Percentiles rank a stretch among this genome's conserved stretches.
These are phyloP conservation scores for Neofusicoccum parvum DNA, from an alignment of 2,329 filamentous ascomycete genomes.

Conservation along the genomic window DNA sequence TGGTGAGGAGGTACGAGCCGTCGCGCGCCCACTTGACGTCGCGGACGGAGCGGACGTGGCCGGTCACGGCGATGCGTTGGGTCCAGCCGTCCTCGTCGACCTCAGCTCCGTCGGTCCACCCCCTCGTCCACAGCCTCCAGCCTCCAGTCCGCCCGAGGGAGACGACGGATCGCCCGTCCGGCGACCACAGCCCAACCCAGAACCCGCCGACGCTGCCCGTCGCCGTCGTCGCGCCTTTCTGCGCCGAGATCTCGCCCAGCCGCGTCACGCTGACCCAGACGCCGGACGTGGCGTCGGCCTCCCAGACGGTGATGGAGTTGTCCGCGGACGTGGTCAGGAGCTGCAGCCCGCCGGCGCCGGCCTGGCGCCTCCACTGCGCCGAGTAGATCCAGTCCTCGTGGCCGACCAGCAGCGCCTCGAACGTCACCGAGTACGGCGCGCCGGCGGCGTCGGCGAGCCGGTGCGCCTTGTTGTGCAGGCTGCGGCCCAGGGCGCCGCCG, in stretches of 20 bases:
- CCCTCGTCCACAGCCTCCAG: slow-evolving; percentile 83
- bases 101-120: slow-evolving; percentile 57
- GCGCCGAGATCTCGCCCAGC: slow-evolving; percentile 88
- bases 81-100: slow-evolving; percentile 67
- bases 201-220: slow-evolving; percentile 96
- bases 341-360: slow-evolving; percentile 48
- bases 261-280: slow-evolving; percentile 88
- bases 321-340: slow-evolving; percentile 91
- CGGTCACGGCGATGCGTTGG: slow-evolving; percentile 75
- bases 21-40: slow-evolving; percentile 81
- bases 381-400: slow-evolving; percentile 99
- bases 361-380: slow-evolving; percentile 66
- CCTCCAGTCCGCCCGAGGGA: slow-evolving; percentile 89
- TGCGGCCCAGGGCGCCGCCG: slow-evolving; percentile 58
- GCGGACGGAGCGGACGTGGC: slow-evolving; percentile 80
- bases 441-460: slow-evolving; percentile 61
- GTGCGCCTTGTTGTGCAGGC: slow-evolving; percentile 87
- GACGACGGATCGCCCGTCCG: slow-evolving; percentile 71
- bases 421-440: slow-evolving; percentile 77
- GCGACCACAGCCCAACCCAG: slow-evolving; percentile 93
- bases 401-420: slow-evolving; percentile 89
- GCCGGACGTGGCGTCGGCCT: slow-evolving; percentile 77
- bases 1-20: slow-evolving; percentile 84
- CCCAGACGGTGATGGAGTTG: slow-evolving; percentile 93
- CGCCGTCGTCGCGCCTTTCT: slow-evolving; percentile 94